phyloP scores from a whole-genome alignment of 1,139 yeast species.

The Hansenula lynferdii region DNA sequence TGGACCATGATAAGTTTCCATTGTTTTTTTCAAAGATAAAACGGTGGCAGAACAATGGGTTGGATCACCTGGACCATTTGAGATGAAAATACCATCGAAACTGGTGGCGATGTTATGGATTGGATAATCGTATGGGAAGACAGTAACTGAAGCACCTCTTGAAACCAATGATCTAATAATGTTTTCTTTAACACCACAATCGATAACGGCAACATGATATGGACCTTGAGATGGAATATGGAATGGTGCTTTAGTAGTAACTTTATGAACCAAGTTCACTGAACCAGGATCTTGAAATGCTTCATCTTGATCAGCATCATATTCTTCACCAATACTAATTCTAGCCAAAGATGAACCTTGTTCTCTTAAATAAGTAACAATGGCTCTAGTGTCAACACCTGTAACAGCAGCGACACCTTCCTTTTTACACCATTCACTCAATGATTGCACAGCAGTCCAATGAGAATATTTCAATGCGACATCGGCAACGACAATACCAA shows the following conservation, averaged over 20 bases:
- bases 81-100: conserved; percentile 91
- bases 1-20: conserved; percentile 66
- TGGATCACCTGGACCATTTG: conserved; percentile 99
- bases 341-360: conserved; percentile 92
- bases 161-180: conserved; percentile 88
- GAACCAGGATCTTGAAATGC: conserved; percentile 93
- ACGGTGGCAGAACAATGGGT: conserved; percentile 86
- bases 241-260: conserved; percentile 93
- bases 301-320: conserved; percentile 87
- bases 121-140: conserved; percentile 93
- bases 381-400: conserved; percentile 94
- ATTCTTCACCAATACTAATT: conserved; percentile 84
- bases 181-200: conserved; percentile 98
- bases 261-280: conserved; percentile 86
- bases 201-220: conserved; percentile 86
- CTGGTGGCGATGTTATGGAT: conserved; percentile 85
- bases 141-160: conserved; percentile 95
- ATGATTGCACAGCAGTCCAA: conserved; percentile 98
- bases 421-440: conserved; percentile 93
- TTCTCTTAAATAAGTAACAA: conserved; percentile 89
- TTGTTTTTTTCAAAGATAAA: conserved; percentile 64
- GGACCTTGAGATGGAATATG: conserved; percentile 63
- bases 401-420: conserved; percentile 96
- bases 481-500: conserved; percentile 94
- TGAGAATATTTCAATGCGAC: conserved; percentile 94